A percentile compares a stretch with the other conserved stretches of the same genome.
These are phyloP conservation scores for Tremella fuciformis DNA, from an alignment of 768 basidiomycete species.

Conservation along the genomic window DNA sequence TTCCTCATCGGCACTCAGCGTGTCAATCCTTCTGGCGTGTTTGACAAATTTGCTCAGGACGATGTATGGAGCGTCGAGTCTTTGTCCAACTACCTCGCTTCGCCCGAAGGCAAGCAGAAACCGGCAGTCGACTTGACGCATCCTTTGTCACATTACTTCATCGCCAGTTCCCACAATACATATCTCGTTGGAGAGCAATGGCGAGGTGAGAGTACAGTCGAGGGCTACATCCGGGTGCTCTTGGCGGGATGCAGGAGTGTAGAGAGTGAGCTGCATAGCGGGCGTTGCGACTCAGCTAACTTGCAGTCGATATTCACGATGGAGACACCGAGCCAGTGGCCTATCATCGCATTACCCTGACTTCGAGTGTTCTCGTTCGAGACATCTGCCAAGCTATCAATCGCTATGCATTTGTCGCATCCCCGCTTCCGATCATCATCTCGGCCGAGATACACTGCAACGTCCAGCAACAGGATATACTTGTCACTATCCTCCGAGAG, in stretches of 20 bases:
- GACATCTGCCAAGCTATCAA: slow-evolving; percentile 78
- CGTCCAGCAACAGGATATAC: slow-evolving; percentile 70
- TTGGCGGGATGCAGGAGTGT: slow-evolving; percentile 89
- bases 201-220: slow-evolving; percentile 77
- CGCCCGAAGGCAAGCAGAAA: slow-evolving; percentile 70
- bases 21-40: slow-evolving; percentile 52
- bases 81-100: slow-evolving; percentile 76
- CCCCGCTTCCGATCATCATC: slow-evolving; percentile 87
- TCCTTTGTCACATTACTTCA: slow-evolving; percentile 80
- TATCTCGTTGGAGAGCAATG: slow-evolving; percentile 56
- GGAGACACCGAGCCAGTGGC: slow-evolving; percentile 80
- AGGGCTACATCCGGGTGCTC: slow-evolving; percentile 87
- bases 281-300: slow-evolving; percentile 1
- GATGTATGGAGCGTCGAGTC: slow-evolving; percentile 59
- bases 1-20: slow-evolving; percentile 60
- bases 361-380: slow-evolving; percentile 73
- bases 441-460: slow-evolving; percentile 89
- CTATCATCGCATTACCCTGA: slow-evolving; percentile 85
- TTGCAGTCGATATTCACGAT: slow-evolving; percentile 86
- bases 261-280: slow-evolving; percentile 63
- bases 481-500: slow-evolving; percentile 70
- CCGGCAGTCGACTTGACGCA: slow-evolving; percentile 77
- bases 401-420: slow-evolving; percentile 85
- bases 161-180: slow-evolving; percentile 82
- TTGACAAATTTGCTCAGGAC: slow-evolving; percentile 52